These are phyloP conservation scores for Metschnikowia gelsemii DNA, from an alignment of 805 yeast genomes.

Conservation along the genomic window DNA sequence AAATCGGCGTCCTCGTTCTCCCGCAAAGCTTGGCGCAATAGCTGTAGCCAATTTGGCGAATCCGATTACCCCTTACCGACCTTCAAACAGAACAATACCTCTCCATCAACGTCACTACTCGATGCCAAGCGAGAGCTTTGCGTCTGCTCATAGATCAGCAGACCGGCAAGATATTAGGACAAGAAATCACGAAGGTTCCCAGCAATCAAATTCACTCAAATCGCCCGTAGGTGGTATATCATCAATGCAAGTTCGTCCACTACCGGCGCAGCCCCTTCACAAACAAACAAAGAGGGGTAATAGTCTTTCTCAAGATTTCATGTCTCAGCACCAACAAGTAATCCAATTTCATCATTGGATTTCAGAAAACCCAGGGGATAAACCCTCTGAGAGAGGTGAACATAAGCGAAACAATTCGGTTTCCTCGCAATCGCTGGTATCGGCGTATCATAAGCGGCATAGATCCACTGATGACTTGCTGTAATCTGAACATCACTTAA, in stretches of 20 bases:
- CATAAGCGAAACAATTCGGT: constrained; percentile 7
- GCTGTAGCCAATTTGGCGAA: constrained; percentile 55
- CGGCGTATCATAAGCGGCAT: constrained; percentile 36
- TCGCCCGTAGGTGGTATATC: constrained; percentile 31
- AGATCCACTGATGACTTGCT: constrained; percentile 24
- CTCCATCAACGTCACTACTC: constrained; percentile 44
- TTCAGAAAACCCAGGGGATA: constrained; percentile 36
- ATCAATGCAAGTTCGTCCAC: constrained; percentile 42
- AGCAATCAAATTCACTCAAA: constrained; percentile 4
- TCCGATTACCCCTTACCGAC: constrained; percentile 37
- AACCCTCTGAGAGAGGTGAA: constrained; percentile 7
- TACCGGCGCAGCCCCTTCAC: constrained; percentile 42
- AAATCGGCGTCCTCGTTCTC: constrained; percentile 52
- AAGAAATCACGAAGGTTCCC: constrained; percentile 5
- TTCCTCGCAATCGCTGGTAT: constrained; percentile 12
- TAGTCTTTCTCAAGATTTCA: constrained; percentile 42
- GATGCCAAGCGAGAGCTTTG: constrained; percentile 35
- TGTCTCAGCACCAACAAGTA: constrained; percentile 49
- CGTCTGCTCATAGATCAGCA: background rate
- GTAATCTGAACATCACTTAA: no score
- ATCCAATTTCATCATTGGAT: constrained; percentile 61
- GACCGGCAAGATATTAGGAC: constrained; percentile 5
- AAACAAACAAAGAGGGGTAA: constrained; percentile 30
- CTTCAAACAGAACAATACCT: constrained; percentile 21
- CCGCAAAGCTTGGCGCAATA: constrained; percentile 70